phyloP scores from a whole-genome alignment of 345 rosid genomes.

The Sonneratia alba region DNA sequence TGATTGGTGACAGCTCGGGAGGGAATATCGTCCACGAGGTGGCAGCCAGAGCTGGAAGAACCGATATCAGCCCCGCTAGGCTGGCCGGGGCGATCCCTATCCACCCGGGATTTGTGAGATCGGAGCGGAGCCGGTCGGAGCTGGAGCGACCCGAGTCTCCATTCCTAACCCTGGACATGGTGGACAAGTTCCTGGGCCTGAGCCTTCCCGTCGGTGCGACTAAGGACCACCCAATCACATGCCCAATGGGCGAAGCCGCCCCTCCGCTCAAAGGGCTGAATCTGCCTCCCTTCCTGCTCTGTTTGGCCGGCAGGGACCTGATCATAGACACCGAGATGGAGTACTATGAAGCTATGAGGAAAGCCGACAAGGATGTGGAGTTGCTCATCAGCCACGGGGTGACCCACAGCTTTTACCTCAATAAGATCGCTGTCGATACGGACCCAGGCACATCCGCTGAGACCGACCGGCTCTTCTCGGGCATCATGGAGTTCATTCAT shows the following conservation, averaged over 20 bases:
- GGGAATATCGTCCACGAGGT: slow-evolving; percentile 37
- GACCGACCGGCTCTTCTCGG: slow-evolving; percentile 25
- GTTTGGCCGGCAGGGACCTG: slow-evolving; percentile 46
- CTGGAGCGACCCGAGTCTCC: slow-evolving; percentile 51
- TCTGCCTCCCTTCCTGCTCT: slow-evolving; percentile 38
- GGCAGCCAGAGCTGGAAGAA: slow-evolving; percentile 24
- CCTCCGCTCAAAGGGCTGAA: slow-evolving; percentile 26
- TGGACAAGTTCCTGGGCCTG: slow-evolving; percentile 42
- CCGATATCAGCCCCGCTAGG: slow-evolving; percentile 17
- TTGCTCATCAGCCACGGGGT: slow-evolving; percentile 33
- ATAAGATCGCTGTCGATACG: slow-evolving; percentile 38
- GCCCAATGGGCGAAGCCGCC: slow-evolving; percentile 50
- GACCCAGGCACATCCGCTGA: slow-evolving; percentile 32
- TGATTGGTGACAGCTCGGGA: slow-evolving; percentile 45
- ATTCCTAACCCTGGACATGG: slow-evolving; percentile 41
- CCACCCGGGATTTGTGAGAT: slow-evolving; percentile 45
- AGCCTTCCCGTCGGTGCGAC: slow-evolving; percentile 33
- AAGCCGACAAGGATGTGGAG: slow-evolving; percentile 35
- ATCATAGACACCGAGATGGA: slow-evolving; percentile 48
- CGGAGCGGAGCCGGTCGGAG: slow-evolving; percentile 51
- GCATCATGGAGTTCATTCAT: slow-evolving; percentile 28
- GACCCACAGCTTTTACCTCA: slow-evolving; percentile 55
- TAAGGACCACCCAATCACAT: slow-evolving; percentile 49
- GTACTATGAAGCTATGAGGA: slow-evolving; percentile 44
- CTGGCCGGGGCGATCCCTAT: slow-evolving; percentile 35